These are phyloP conservation scores for Tulasnella sp. DNA, from an alignment of 768 basidiomycete genomes.

Conservation along the genomic window DNA sequence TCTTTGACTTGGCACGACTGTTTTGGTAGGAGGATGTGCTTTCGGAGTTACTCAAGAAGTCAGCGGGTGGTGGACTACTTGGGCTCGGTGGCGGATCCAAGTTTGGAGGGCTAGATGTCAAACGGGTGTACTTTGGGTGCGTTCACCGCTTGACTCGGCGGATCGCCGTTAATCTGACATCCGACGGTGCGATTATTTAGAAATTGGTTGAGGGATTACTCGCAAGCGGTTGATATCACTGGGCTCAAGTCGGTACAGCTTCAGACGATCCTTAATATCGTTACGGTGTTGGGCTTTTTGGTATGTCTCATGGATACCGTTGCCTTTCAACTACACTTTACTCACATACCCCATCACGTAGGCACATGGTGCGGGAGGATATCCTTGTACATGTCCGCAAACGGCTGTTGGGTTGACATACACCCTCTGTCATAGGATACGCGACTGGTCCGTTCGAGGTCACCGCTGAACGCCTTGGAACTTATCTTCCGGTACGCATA, in stretches of 20 bases:
- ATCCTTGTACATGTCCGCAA: too few relatives aligned
- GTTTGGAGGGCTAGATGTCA: conserved; percentile 69
- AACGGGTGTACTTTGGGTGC: conserved; percentile 71
- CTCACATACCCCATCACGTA: too few relatives aligned
- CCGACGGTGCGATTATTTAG: conserved; percentile 28
- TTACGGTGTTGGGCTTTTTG: conserved; percentile 85
- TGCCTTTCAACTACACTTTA: conserved; percentile 15
- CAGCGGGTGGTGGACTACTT: conserved; percentile 27
- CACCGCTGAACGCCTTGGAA: conserved; percentile 68
- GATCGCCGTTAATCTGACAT: not conserved
- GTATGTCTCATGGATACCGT: conserved; percentile 30
- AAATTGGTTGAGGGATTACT: conserved; percentile 85
- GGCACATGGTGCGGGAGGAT: not conserved
- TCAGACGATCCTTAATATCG: conserved; percentile 75
- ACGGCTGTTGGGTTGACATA: too few relatives aligned
- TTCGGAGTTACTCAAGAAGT: conserved; percentile 45
- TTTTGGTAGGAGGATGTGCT: conserved; percentile 55
- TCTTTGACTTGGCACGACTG: conserved; percentile 19
- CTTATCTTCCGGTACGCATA: conserved; percentile 58
- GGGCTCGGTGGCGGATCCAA: conserved; percentile 49
- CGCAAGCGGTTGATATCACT: conserved; percentile 76
- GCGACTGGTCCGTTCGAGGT: conserved; percentile 80
- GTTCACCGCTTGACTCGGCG: conserved; percentile 21
- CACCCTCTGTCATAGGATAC: too few relatives aligned
- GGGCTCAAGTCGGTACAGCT: conserved; percentile 28